Evolutionary conservation across 2,329 filamentous ascomycete genomes (phyloP).

Genomic region (Trichoderma koningii): DNA sequence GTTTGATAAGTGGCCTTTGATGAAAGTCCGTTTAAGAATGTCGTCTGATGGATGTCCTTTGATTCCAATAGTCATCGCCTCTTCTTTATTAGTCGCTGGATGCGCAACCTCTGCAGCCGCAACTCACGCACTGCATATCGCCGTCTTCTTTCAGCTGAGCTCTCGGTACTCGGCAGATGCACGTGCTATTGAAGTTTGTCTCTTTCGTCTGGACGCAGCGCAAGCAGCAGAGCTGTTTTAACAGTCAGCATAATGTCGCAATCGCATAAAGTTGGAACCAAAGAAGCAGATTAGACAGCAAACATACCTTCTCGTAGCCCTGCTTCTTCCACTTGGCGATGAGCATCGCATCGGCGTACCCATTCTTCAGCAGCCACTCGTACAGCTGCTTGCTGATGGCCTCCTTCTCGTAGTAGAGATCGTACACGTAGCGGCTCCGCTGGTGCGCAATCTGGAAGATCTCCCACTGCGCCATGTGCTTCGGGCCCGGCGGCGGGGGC

Average conservation of each 20-base stretch:
- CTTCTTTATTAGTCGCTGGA: constrained; percentile 72
- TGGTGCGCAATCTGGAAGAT: constrained; percentile 98
- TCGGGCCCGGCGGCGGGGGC: constrained; percentile 73
- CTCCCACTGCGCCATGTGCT: constrained; percentile 92
- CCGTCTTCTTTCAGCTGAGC: constrained; percentile 87
- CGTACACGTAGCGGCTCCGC: constrained; percentile 89
- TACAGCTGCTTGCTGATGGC: constrained; percentile 91
- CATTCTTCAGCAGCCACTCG: constrained; percentile 95
- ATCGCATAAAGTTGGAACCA: no score
- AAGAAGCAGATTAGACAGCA: no score
- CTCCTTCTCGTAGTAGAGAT: constrained; percentile 97
- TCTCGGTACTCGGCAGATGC: constrained; percentile 92
- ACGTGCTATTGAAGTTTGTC: constrained; percentile 97
- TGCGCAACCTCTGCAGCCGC: constrained; percentile 87
- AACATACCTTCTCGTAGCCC: constrained; percentile 92
- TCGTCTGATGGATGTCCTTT: no score
- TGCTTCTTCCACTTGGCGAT: constrained; percentile 99
- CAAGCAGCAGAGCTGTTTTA: constrained; percentile 77
- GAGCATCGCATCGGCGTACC: constrained; percentile 89
- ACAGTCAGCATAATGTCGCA: constrained; percentile 37
- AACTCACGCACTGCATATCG: constrained; percentile 90
- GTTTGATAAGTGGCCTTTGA: no score
- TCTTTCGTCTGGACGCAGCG: constrained; percentile 99
- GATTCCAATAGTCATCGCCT: not conserved
- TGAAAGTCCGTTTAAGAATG: no score